Percentiles rank a stretch among this genome's conserved stretches.
phyloP scores from a whole-genome alignment of 1,284 basidiomycete genomes.

The Coniferiporia sulphurascens region DNA sequence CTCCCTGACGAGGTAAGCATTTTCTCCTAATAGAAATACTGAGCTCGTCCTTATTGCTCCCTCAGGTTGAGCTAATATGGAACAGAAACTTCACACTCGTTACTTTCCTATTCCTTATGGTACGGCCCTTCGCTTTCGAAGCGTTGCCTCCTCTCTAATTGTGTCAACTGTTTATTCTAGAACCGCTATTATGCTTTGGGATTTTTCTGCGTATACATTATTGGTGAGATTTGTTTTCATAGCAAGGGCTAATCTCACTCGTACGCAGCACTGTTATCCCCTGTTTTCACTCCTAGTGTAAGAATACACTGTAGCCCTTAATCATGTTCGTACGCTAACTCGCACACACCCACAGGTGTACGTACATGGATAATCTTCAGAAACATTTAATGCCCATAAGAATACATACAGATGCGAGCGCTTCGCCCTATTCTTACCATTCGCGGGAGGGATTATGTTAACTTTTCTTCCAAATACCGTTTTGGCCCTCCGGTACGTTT shows the following conservation, averaged over 20 bases:
- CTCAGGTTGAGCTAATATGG: neutral
- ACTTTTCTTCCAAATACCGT: neutral
- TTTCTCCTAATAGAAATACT: neutral
- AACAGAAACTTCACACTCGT: neutral
- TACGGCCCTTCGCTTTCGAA: neutral
- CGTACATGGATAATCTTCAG: neutral
- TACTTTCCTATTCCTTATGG: neutral
- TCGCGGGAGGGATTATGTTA: neutral
- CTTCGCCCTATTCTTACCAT: neutral
- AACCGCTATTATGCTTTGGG: neutral
- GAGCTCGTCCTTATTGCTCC: neutral
- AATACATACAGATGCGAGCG: neutral
- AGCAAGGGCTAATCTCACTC: neutral
- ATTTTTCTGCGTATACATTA: neutral
- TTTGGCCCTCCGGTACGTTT: neutral
- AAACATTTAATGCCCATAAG: neutral
- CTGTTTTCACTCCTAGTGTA: neutral
- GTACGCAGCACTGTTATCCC: neutral
- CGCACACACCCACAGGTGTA: neutral
- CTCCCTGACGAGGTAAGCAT: conserved; percentile 2
- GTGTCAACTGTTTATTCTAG: neutral
- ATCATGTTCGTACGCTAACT: neutral
- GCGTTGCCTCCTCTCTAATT: neutral
- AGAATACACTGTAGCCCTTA: neutral
- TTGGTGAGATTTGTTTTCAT: neutral